Base-by-base conservation (phyloP, 75 land plant genomes). In the Chamaecyparis obtusa region DNA sequence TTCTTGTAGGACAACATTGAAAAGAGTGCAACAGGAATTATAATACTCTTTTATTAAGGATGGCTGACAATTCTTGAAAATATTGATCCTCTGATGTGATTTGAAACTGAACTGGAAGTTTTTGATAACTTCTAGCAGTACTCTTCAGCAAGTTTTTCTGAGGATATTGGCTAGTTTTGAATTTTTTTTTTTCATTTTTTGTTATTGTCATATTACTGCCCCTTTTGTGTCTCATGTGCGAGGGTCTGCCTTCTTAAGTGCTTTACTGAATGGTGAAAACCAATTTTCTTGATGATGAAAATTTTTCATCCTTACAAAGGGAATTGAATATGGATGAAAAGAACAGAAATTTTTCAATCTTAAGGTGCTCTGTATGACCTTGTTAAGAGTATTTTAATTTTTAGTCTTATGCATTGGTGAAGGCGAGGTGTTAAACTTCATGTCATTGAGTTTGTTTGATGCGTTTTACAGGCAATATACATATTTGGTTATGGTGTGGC, bases 401-500 rank as follows among this genome's bases (percentile, higher is more conserved):
- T 43, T 46, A 81, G 49, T 80, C 32, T 46, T 27, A 41, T n/a
- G 21, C 27, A 80, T 16, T 27, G 46, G 27, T 44, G 51, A 27
- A 81, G 46, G 13, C 5, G 27, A 43, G 46, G 32, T 10, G 36
- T 32, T 33, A 44, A 46, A 9, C n/a, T 81, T 6, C 32, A 48
- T n/a, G 32, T 51, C 48, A 84, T 51, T 9, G 33, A 19, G 11
- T 56, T 84, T 84, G 21, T 84, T 56, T 55, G 51, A 27, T 84
- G 24, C 24, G 4, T 86, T 54, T 89, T n/a, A 11, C 90, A 97
- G 96, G 95, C 92, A 10, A 87, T 97, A 36, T 94, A 92, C 87
- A 83, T 97, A 3, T 96, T 96, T 88, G 95, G 92, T 39, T 90
- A 96, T 87, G 96, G 98, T 30, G 82, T 96, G 57, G 95, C 98